Conservation (phyloP, 352 stramenopile species). For the Phytopythium litorale region DNA sequence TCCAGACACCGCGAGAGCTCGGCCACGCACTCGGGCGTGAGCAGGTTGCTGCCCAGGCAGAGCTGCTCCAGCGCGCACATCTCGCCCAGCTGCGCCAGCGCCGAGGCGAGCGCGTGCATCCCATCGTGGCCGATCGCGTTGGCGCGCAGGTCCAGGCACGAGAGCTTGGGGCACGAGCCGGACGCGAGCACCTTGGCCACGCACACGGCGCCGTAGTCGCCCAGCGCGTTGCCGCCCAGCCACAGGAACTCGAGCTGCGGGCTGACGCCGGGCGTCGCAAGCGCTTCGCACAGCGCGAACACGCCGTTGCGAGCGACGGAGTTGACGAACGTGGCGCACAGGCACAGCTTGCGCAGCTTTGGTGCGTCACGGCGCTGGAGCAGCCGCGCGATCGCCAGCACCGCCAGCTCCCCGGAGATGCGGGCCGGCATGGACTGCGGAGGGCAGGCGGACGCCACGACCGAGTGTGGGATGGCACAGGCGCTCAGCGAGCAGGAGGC, state of each 20-base stretch:
- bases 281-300: conserved; percentile 11
- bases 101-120: conserved; percentile 10
- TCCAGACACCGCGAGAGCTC: conserved; percentile 11
- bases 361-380: conserved; percentile 5
- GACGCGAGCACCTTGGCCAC: conserved; percentile 10
- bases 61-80: conserved; percentile 12
- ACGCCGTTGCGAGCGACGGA: conserved; percentile 15
- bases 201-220: conserved; percentile 21
- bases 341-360: conserved; percentile 12
- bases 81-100: conserved; percentile 1
- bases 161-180: conserved; percentile 8
- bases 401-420: conserved; percentile 11
- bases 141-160: conserved; percentile 19
- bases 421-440: conserved; percentile 1
- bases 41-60: conserved; percentile 22
- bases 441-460: conserved; percentile 1
- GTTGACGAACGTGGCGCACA: conserved; percentile 22
- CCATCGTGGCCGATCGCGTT: conserved; percentile 26
- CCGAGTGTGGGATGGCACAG: conserved; percentile 1
- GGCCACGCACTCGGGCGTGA: conserved; percentile 8
- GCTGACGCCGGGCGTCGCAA: conserved; percentile 9
- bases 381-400: conserved; percentile 10
- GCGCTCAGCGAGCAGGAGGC: not conserved
- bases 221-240: conserved; percentile 21
- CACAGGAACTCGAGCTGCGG: conserved; percentile 12